These are phyloP conservation scores for Lotus japonicus DNA, from an alignment of 306 rosid genomes.

Conservation along the genomic window DNA sequence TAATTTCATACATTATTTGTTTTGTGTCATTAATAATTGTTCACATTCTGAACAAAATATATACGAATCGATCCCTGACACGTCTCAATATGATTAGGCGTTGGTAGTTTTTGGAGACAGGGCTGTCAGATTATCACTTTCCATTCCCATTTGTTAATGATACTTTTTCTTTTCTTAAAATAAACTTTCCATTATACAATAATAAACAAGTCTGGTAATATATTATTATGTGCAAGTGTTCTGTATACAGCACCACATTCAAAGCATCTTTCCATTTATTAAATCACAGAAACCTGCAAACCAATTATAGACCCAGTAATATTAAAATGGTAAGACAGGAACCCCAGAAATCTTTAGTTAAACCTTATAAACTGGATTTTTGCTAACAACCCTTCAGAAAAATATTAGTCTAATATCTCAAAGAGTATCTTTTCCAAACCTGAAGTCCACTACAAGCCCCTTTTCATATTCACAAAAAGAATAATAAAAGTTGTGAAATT, in stretches of 20 bases:
- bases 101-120: constrained; percentile 43
- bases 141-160: constrained; percentile 24
- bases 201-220: constrained; percentile 14
- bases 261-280: constrained; percentile 71
- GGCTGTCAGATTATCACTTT: constrained; percentile 54
- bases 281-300: constrained; percentile 46
- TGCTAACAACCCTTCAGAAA: constrained; percentile 48
- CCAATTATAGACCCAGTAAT: constrained; percentile 57
- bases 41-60: constrained; percentile 10
- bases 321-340: constrained; percentile 34
- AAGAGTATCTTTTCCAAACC: constrained; percentile 71
- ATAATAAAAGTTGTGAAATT: constrained; percentile 39
- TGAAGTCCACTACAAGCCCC: constrained; percentile 62
- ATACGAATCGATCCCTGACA: constrained; percentile 35
- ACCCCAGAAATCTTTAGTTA: constrained; percentile 41
- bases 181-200: background rate
- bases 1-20: background rate
- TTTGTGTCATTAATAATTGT: constrained; percentile 13
- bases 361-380: constrained; percentile 54
- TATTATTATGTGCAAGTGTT: constrained; percentile 26
- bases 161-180: too few relatives aligned
- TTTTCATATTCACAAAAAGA: constrained; percentile 28
- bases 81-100: constrained; percentile 46
- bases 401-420: constrained; percentile 18
- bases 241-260: constrained; percentile 59